A percentile compares a stretch with the other conserved stretches of the same genome.
Conservation (phyloP, 495 filamentous ascomycete species). For the Hypoxylon crocopeplum region DNA sequence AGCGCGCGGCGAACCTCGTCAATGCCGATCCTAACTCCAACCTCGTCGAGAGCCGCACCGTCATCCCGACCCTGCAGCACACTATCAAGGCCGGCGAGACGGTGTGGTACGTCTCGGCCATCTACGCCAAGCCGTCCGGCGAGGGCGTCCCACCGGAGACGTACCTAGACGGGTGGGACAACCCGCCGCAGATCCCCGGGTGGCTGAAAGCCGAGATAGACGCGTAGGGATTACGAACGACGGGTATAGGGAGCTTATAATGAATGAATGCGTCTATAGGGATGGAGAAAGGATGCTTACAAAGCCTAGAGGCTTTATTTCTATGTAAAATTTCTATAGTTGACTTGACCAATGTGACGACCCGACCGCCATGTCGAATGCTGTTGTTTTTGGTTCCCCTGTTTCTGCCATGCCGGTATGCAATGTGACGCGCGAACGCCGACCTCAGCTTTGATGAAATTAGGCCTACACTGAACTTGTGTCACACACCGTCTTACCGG, state of each 20-base stretch:
- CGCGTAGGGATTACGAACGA: neutral
- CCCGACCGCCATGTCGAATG: constrained; percentile 33
- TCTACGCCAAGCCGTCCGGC: constrained; percentile 58
- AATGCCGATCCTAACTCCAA: constrained; percentile 82
- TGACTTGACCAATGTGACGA: constrained; percentile 7
- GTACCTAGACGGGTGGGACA: constrained; percentile 62
- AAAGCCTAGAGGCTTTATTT: neutral
- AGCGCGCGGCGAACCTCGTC: constrained; percentile 64
- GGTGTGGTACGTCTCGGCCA: constrained; percentile 57
- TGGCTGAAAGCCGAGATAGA: constrained; percentile 61
- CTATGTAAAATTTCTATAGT: constrained; percentile 16
- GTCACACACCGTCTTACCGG: neutral
- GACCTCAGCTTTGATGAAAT: neutral
- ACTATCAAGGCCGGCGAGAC: constrained; percentile 53
- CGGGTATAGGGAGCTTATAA: too few species aligned
- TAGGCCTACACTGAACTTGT: neutral
- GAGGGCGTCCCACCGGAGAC: constrained; percentile 44
- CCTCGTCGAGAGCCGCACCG: constrained; percentile 70
- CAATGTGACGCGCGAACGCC: constrained; percentile 15
- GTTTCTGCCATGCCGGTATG: constrained; percentile 4
- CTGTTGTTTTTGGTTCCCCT: constrained; percentile 8
- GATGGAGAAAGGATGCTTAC: neutral
- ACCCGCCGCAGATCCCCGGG: constrained; percentile 56
- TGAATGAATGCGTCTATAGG: neutral
- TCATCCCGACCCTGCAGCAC: constrained; percentile 70